Evolutionary conservation across 2,329 filamentous ascomycete species (phyloP).

Genomic region (Trichoderma guizhouense): DNA sequence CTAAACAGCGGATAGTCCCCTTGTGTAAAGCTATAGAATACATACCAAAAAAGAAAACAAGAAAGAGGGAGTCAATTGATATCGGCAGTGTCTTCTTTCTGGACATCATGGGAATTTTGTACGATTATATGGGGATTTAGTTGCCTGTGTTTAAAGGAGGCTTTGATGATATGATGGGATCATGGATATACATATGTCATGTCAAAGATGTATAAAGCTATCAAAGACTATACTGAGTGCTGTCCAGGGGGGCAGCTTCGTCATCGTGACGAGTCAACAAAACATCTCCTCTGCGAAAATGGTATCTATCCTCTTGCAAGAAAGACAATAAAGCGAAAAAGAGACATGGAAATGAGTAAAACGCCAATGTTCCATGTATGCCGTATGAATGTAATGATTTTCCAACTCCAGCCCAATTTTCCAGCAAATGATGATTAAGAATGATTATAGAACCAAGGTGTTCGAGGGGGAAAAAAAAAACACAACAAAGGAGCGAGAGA

Average conservation of each 20-base stretch:
- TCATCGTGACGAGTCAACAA: conserved; percentile 20
- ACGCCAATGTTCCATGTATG: conserved; percentile 19
- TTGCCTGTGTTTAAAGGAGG: not conserved
- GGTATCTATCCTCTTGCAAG: conserved; percentile 17
- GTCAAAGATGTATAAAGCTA: conserved; percentile 26
- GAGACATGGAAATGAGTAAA: conserved; percentile 15
- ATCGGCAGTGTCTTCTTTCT: not conserved
- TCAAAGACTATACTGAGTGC: conserved; percentile 10
- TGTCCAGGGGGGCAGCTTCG: conserved; percentile 23
- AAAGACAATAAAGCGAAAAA: not conserved
- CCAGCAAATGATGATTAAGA: conserved; percentile 5
- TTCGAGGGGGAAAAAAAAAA: not conserved
- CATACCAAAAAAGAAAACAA: not conserved
- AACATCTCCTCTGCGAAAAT: conserved; percentile 22
- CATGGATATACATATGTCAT: conserved; percentile 12
- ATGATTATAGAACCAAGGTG: not conserved
- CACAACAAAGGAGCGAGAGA: not conserved
- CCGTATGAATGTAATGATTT: conserved; percentile 2
- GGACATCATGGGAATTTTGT: not conserved
- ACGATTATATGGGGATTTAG: conserved; percentile 8
- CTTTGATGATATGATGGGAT: conserved; percentile 13
- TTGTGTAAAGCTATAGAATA: not conserved
- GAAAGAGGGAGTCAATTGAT: not conserved
- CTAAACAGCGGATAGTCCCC: conserved; percentile 17
- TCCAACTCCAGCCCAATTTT: conserved; percentile 3